Percentiles rank a stretch among this genome's conserved stretches.
phyloP scores from a whole-genome alignment of 805 yeast genomes.

The Suhomyces pyralidae region DNA sequence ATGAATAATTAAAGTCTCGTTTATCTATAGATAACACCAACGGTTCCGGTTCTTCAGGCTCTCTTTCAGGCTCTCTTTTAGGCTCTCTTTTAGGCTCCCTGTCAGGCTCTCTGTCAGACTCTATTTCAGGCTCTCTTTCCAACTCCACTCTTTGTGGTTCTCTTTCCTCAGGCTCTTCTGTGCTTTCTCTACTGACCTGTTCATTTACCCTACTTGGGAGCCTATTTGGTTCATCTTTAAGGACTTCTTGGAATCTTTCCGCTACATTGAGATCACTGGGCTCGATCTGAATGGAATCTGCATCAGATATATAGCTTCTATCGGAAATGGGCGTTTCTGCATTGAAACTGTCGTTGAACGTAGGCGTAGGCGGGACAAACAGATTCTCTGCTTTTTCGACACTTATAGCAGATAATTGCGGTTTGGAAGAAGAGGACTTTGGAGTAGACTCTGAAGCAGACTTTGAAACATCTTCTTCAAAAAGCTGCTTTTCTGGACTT shows the following conservation, averaged over 20 bases:
- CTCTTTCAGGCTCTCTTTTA: too few species aligned
- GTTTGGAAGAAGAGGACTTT: background rate
- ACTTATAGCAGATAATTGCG: background rate
- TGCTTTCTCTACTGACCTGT: background rate
- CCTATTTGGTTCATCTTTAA: too few species aligned
- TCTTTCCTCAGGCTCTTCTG: background rate
- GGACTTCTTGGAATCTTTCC: background rate
- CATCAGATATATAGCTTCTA: conserved; percentile 35
- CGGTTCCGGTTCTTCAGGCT: conserved; percentile 9
- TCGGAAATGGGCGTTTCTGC: conserved; percentile 38
- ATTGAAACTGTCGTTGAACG: conserved; percentile 13
- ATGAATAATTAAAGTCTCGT: conserved; percentile 9
- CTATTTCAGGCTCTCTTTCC: background rate
- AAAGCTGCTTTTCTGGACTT: background rate
- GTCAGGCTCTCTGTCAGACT: too few species aligned
- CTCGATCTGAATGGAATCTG: conserved; percentile 40
- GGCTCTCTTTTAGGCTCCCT: too few species aligned
- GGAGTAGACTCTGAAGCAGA: background rate
- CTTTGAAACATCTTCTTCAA: background rate
- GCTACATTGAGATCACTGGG: conserved; percentile 27
- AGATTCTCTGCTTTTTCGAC: background rate
- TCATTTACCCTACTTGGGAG: too few species aligned
- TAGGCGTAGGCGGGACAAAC: conserved; percentile 29
- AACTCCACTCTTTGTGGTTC: too few species aligned
- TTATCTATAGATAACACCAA: conserved; percentile 25